Conservation (phyloP, 139 green algal genomes). For the Axilococcus clingmanii region DNA sequence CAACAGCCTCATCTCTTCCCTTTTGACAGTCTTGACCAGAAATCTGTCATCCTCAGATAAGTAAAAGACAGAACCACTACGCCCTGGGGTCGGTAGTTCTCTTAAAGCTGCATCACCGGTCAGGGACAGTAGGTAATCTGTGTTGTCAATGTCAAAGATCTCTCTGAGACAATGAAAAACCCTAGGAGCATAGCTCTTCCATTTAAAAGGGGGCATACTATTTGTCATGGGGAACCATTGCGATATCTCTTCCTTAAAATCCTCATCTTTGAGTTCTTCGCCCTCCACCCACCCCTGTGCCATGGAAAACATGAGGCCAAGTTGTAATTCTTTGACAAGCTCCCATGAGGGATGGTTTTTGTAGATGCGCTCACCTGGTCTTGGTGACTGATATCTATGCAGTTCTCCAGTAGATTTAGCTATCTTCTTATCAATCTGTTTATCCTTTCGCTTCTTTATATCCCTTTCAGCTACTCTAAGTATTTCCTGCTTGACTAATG, state of each 20-base stretch:
- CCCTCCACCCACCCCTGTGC: constrained; percentile 13
- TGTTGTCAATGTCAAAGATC: constrained; percentile 58
- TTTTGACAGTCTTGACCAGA: constrained; percentile 66
- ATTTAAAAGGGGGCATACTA: constrained; percentile 63
- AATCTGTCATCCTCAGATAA: constrained; percentile 68
- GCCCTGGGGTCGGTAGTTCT: constrained; percentile 83
- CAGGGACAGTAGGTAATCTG: constrained; percentile 27
- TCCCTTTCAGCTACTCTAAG: constrained; percentile 32
- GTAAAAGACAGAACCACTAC: constrained; percentile 80
- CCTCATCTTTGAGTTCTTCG: constrained; percentile 3
- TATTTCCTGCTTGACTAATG: background rate
- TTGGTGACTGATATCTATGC: background rate
- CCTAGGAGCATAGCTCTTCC: constrained; percentile 87
- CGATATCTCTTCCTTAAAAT: constrained; percentile 3
- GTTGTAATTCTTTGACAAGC: constrained; percentile 88
- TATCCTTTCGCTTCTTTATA: constrained; percentile 1
- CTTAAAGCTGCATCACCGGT: constrained; percentile 66
- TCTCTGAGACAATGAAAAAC: constrained; percentile 73
- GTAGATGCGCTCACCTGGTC: constrained; percentile 53
- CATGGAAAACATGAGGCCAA: constrained; percentile 77
- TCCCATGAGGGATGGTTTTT: constrained; percentile 85
- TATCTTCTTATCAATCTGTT: constrained; percentile 26
- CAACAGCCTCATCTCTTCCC: constrained; percentile 58
- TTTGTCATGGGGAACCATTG: constrained; percentile 59
- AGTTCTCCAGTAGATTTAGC: background rate